phyloP scores from a whole-genome alignment of 352 stramenopile genomes.

The Phytopythium vexans region DNA sequence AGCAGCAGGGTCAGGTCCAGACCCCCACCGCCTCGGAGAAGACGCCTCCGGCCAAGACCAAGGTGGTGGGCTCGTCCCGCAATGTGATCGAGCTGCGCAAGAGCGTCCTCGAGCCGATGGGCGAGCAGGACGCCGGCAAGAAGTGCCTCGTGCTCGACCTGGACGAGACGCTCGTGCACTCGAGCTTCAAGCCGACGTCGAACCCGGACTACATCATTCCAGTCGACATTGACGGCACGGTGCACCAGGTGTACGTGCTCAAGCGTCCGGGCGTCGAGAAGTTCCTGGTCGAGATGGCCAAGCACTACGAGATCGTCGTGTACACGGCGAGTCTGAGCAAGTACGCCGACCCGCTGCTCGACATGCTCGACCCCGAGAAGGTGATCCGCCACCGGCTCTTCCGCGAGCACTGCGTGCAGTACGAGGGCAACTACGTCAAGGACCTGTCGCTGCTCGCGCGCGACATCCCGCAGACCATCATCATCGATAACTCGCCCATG shows the following conservation, averaged over 20 bases:
- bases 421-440: conserved; percentile 97
- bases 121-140: conserved; percentile 58
- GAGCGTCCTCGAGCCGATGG: conserved; percentile 46
- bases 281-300: conserved; percentile 95
- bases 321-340: conserved; percentile 97
- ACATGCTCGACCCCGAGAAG: conserved; percentile 92
- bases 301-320: conserved; percentile 98
- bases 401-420: conserved; percentile 95
- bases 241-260: conserved; percentile 88
- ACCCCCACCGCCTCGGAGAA: conserved; percentile 8
- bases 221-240: conserved; percentile 92
- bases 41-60: conserved; percentile 12
- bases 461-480: conserved; percentile 93
- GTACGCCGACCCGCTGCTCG: conserved; percentile 97
- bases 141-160: conserved; percentile 95
- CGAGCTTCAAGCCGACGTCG: conserved; percentile 92
- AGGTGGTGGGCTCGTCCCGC: conserved; percentile 14
- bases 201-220: conserved; percentile 97
- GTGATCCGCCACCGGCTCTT: conserved; percentile 90
- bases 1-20: conserved; percentile 31
- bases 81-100: conserved; percentile 51
- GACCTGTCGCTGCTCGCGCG: conserved; percentile 95
- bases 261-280: conserved; percentile 93
- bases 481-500: conserved; percentile 99
- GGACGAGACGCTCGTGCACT: conserved; percentile 98